Conservation (phyloP, 257 asterid species). For the Plantago major region DNA sequence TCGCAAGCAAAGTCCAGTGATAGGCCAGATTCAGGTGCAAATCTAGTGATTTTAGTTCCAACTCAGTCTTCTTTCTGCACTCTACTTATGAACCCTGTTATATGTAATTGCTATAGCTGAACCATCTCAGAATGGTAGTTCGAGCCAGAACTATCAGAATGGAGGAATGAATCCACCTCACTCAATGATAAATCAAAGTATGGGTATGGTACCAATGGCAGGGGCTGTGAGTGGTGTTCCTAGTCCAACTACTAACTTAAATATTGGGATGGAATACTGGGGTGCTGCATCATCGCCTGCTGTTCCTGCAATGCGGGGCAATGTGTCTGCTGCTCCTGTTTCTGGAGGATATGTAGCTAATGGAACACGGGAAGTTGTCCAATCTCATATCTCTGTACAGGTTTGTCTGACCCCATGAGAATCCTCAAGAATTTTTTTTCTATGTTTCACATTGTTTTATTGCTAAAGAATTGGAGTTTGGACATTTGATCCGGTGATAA, state of each 20-base stretch:
- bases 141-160: conserved; percentile 56
- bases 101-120: conserved; percentile 41
- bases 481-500: background rate
- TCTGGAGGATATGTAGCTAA: conserved; percentile 45
- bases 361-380: conserved; percentile 56
- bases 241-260: conserved; percentile 65
- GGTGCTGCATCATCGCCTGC: conserved; percentile 48
- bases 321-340: conserved; percentile 46
- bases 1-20: conserved; percentile 51
- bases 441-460: background rate
- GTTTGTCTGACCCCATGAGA: conserved; percentile 18
- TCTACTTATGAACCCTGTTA: conserved; percentile 21
- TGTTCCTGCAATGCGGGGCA: conserved; percentile 51
- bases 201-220: conserved; percentile 37
- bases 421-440: background rate
- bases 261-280: conserved; percentile 84
- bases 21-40: conserved; percentile 51
- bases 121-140: conserved; percentile 61
- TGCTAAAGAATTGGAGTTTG: conserved; percentile 9
- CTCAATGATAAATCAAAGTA: conserved; percentile 34
- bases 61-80: conserved; percentile 17
- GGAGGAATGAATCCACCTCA: conserved; percentile 48
- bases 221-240: conserved; percentile 46
- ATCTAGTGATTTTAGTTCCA: conserved; percentile 11
- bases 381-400: conserved; percentile 64